Base-by-base conservation (phyloP, 2,329 filamentous ascomycete species). In the Diaporthe nobilis region DNA sequence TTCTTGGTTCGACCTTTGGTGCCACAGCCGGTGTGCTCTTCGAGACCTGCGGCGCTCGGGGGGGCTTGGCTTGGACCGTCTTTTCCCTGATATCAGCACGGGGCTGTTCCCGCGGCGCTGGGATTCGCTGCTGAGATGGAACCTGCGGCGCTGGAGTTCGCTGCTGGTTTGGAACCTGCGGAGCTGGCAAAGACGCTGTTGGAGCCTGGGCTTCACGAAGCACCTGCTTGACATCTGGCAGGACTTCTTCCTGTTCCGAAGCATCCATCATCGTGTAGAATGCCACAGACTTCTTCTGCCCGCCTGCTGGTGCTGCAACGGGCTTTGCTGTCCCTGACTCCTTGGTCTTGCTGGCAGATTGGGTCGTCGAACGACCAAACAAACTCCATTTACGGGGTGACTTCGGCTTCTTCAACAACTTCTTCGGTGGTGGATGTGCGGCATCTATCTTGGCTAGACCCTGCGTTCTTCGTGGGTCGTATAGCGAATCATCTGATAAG, bases 321-420 rank as follows among this genome's bases (percentile, higher is more conserved):
- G 90, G 85, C 2, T 83, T 79, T 5, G 83, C 79, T 8, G 82
- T 80, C 34, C 86, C 84, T 7, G 84, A 80, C 22, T 81, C 81
- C 75, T 85, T 86, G 75, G 86, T 87, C 3, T 78, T 78, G 78
- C 79, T 78, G 8, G 81, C 80, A 3, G 86, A 79, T 57, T 86
- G 84, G 49, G 82, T 86, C 42, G 90, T 88, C 0, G 89, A 89
- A 63, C 90, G 86, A 67, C 90, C 87, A 78, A 93, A 93, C 17
- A 92, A 81, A 77, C 92, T 92, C 91, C 91, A 93, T 78, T 89
- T 92, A 10, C 89, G 87, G 34, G 90, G 90, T 37, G 89, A 90
- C 58, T 86, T 88, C 1, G 87, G 81, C 72, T 87, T 86, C 81
- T 91, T 92, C 31, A 87, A 85, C 31, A 91, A 82, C 81, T 92